These are phyloP conservation scores for Fraxinus sp. DNA, from an alignment of 305 asterid genomes.

Conservation along the genomic window DNA sequence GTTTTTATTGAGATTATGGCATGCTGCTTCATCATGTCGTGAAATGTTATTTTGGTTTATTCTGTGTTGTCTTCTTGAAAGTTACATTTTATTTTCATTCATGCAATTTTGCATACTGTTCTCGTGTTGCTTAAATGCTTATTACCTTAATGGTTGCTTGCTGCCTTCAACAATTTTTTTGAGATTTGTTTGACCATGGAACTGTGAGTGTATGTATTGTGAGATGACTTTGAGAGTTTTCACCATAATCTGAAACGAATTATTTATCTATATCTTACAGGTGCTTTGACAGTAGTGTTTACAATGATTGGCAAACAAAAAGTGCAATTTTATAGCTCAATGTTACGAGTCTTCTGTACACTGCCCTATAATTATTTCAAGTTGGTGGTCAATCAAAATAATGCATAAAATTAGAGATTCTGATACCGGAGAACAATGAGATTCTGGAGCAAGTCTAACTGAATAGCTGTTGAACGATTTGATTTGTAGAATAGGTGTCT, in stretches of 20 bases:
- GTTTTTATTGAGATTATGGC: neutral
- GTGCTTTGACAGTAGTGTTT: no score
- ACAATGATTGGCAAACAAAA: no score
- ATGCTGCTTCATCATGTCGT: neutral
- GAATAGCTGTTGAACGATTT: no score
- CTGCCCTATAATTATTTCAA: neutral
- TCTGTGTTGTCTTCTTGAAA: neutral
- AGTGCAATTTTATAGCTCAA: no score
- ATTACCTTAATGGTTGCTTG: neutral
- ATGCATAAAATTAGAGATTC: no score
- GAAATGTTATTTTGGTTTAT: neutral
- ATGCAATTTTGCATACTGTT: neutral
- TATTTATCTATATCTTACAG: no score
- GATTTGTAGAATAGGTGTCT: no score
- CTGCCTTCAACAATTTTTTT: neutral
- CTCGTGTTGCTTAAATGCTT: neutral
- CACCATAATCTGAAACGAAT: neutral
- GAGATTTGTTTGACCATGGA: neutral
- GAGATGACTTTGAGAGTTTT: neutral
- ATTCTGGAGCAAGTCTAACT: no score
- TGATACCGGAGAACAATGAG: no score
- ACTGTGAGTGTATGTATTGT: neutral
- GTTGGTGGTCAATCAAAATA: no score
- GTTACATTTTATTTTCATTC: neutral
- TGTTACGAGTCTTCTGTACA: no score